Base-by-base conservation (phyloP, 768 basidiomycete species). In the Leccinum ochraceum region DNA sequence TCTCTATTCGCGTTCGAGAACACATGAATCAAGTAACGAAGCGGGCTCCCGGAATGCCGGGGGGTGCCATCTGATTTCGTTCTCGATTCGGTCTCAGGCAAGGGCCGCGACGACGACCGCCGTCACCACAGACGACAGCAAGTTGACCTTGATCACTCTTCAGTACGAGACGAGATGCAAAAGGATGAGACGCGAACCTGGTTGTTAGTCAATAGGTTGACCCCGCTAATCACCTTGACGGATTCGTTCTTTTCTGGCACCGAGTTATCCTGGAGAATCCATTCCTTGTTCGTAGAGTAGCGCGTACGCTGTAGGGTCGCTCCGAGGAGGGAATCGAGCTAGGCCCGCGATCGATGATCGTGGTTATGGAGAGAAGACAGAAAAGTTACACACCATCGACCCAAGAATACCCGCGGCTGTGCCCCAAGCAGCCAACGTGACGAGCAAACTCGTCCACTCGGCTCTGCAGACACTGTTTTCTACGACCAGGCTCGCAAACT, bases 381-480 rank as follows among this genome's bases (percentile, higher is more conserved):
- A 32, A 30, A 51, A 34, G 10, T 32, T 6, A 79, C 85, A 67
- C 64, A 92, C 89, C 75, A 93, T 70, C 52, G 92, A 94, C 16
- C 94, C 95, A n/a, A 89, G 69, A 13, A 88, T 78, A 9, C 95
- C 95, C 4, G 83, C 85, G 26, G 81, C 69, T 0, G 78, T 76
- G 0, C 93, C 94, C 80, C 86, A 89, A 0, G 71, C 0, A 10
- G 88, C 57, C 54, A 89, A 71, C 52, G 78, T 70, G 16, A 75
- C 58, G 54, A 83, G 66, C 46, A 86, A 62, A 32, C 54, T 57
- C 53, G 66, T 69, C 95, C 95, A 67, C 97, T 97, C 10, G 95
- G 97, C 3, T 95, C 95, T 2, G 88, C 87, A 2, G 94, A 94
- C 0, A 93, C 92, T 65, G 64, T 86, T 90, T 76, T 95, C 92